These are phyloP conservation scores for Acanthochlamys bracteata DNA, from an alignment of 106 monocot genomes.

Conservation along the genomic window DNA sequence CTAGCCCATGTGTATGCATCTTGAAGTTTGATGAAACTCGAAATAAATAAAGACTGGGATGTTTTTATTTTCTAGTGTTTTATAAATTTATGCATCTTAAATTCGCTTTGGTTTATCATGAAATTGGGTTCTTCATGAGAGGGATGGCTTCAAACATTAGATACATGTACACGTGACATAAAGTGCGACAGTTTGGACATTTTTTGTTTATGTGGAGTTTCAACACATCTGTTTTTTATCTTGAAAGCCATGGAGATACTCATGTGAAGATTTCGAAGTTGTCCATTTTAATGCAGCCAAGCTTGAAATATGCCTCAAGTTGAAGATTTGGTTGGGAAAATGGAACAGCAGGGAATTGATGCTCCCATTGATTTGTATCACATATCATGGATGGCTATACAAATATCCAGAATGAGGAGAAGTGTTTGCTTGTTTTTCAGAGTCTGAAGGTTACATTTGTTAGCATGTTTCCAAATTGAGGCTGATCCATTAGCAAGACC, in stretches of 20 bases:
- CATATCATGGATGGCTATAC: slow-evolving; percentile 99
- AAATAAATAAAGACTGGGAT: too few species aligned
- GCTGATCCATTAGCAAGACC: neutral
- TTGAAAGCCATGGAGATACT: too few species aligned
- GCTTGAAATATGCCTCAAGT: slow-evolving; percentile 76
- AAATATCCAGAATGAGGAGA: slow-evolving; percentile 68
- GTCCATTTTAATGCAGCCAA: slow-evolving; percentile 43
- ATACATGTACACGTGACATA: too few species aligned
- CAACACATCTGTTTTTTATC: neutral
- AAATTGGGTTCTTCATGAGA: too few species aligned
- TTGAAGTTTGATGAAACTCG: too few species aligned
- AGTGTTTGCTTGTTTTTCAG: slow-evolving; percentile 88
- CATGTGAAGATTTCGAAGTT: neutral
- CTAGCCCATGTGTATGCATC: too few species aligned
- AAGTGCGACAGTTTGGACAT: too few species aligned
- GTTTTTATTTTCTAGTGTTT: too few species aligned
- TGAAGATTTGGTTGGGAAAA: slow-evolving; percentile 79
- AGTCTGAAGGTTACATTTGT: slow-evolving; percentile 60
- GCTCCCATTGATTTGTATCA: slow-evolving; percentile 92
- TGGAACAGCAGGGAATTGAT: slow-evolving; percentile 95
- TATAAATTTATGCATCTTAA: too few species aligned
- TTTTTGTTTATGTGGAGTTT: neutral
- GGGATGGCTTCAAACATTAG: too few species aligned
- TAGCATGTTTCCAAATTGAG: neutral
- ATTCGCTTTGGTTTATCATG: too few species aligned